These are phyloP conservation scores for Pythium inflatum DNA, from an alignment of 352 stramenopile species.

Conservation along the genomic window DNA sequence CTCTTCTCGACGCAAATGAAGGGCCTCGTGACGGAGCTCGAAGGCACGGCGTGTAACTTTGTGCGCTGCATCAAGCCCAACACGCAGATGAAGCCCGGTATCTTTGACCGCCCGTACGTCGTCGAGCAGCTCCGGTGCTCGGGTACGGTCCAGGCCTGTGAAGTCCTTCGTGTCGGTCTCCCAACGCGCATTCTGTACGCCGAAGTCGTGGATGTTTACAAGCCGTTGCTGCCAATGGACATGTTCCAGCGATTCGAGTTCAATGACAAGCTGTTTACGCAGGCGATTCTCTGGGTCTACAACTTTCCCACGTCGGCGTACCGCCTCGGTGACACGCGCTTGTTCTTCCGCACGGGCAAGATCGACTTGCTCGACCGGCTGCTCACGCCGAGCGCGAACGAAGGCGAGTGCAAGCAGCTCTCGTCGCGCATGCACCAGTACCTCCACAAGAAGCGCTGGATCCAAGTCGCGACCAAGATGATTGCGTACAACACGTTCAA, in stretches of 20 bases:
- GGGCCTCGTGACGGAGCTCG: constrained; percentile 78
- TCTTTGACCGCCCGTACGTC: constrained; percentile 79
- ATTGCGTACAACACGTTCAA: constrained; percentile 78
- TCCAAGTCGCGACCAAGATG: constrained; percentile 64
- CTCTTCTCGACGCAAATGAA: constrained; percentile 87
- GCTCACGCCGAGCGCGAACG: constrained; percentile 50
- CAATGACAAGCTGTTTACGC: constrained; percentile 87
- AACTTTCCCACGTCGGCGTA: constrained; percentile 79
- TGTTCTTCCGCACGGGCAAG: constrained; percentile 89
- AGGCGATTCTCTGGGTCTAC: constrained; percentile 81
- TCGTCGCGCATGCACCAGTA: constrained; percentile 58
- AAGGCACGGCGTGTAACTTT: constrained; percentile 92
- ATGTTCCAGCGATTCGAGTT: constrained; percentile 77
- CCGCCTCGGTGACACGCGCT: constrained; percentile 72
- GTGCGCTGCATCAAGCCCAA: constrained; percentile 97
- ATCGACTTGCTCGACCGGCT: constrained; percentile 83
- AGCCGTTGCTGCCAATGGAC: constrained; percentile 60
- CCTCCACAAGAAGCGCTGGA: constrained; percentile 81
- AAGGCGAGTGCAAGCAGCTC: constrained; percentile 34
- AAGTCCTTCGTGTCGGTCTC: constrained; percentile 79
- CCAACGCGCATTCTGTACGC: constrained; percentile 86
- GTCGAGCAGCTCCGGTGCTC: constrained; percentile 78
- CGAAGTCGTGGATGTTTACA: constrained; percentile 86
- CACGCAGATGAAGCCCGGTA: constrained; percentile 89
- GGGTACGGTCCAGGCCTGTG: constrained; percentile 77